Evolutionary conservation across 2,329 filamentous ascomycete species (phyloP), one percentile per base, ranked within the genome.

Genomic region (Verticillium tricorpus): DNA sequence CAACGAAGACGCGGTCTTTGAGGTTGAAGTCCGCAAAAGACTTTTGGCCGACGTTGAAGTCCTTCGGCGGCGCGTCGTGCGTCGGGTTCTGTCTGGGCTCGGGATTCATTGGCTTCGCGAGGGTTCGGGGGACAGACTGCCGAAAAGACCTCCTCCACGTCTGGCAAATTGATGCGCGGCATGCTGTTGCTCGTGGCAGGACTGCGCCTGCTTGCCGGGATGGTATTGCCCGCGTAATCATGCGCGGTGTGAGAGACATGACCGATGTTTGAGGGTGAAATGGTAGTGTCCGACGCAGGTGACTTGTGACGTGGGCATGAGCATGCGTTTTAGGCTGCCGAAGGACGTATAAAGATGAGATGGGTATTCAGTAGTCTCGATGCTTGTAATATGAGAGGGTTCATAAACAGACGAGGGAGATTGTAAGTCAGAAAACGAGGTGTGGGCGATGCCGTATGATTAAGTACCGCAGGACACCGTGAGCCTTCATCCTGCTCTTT

Each of bases 1-100:
- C 87, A 34, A 90, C 73, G 56, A 92, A 84, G 1, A 90, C 82
- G 68, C 87, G 89, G 62, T 85, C 84, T n/a, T 78, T 78, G 39
- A 93, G 78, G 65, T 84, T 85, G 75, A 93, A 93, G 70, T 93
- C 90, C 6, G 86, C 84, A 58, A 90, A 71, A n/a, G 69, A 67
- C 61, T 74, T 76, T 25, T 57, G 66, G 3, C 75, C 74, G 9
- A 76, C 64, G 35, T 70, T 68, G 31, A 66, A 67, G 57, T 60
- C 59, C 7, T 63, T 59, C 8, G 60, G 57, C 2, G 69, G 69
- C 12, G 62, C 65, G 14, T 67, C 63, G 1, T 70, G 67, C 17
- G 65, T 25, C 1, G 70, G 67, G 22, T 72, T 69, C 12, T 72
- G 66, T 17, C 63, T 65, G 0, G 71, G 68, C 2, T 71, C 64